phyloP scores from a whole-genome alignment of 2,329 filamentous ascomycete species.

The Atkinsonella hypoxylon region DNA sequence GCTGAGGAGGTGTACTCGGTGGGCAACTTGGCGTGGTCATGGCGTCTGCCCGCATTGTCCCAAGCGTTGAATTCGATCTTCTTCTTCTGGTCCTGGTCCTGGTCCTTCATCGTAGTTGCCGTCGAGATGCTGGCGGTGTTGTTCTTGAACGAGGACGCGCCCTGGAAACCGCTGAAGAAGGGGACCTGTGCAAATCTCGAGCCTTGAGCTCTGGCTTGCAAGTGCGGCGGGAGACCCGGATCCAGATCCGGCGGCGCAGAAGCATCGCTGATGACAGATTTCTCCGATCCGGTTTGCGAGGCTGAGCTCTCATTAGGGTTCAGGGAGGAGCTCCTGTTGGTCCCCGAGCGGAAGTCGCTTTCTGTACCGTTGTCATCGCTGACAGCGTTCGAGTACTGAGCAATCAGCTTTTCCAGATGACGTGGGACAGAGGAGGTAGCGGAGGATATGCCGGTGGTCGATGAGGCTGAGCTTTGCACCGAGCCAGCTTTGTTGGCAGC shows the following conservation, averaged over 20 bases:
- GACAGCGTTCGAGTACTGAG: too few relatives aligned
- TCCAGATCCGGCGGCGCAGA: too few relatives aligned
- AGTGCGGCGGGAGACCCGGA: not conserved
- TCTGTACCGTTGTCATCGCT: too few relatives aligned
- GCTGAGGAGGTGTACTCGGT: constrained; percentile 11
- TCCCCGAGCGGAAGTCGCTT: not conserved
- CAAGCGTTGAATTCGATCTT: constrained; percentile 18
- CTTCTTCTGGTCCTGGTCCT: constrained; percentile 6
- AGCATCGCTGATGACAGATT: too few relatives aligned
- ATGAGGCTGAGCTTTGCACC: not conserved
- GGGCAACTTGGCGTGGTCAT: constrained; percentile 13
- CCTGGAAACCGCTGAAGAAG: not conserved
- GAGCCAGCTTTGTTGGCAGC: not conserved
- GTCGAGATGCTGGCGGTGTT: constrained; percentile 15
- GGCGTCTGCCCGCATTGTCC: constrained; percentile 15
- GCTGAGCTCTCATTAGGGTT: not conserved
- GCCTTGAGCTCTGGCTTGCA: not conserved
- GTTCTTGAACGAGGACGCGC: not conserved
- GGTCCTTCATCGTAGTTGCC: constrained; percentile 17
- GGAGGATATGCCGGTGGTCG: not conserved
- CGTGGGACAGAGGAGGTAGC: not conserved
- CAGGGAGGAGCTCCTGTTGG: too few relatives aligned
- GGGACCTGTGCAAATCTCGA: not conserved
- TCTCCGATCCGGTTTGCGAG: too few relatives aligned
- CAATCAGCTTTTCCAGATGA: not conserved